phyloP scores from a whole-genome alignment of 1,139 yeast species.

The Schizosaccharomyces versatilis region DNA sequence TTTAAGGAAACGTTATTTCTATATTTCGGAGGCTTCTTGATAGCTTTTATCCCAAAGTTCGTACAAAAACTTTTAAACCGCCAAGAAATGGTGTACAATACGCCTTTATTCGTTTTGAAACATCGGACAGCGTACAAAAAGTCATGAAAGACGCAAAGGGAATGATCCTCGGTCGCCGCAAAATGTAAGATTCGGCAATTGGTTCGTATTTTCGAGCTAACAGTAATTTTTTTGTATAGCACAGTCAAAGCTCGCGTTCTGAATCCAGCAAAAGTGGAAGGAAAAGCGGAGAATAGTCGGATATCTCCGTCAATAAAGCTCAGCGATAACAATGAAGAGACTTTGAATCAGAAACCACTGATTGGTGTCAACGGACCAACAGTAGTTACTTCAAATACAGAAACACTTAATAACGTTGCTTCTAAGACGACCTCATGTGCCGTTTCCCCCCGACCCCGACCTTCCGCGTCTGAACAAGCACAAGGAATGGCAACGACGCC shows the following conservation, averaged over 20 bases:
- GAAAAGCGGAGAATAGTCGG: neutral
- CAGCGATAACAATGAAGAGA: no score
- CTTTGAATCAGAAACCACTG: no score
- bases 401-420: no score
- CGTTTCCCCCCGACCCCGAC: no score
- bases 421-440: no score
- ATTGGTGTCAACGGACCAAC: no score
- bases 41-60: neutral
- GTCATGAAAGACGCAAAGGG: conserved; percentile 1
- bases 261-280: neutral
- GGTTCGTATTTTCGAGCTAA: no score
- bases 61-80: neutral
- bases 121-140: neutral
- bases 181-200: neutral
- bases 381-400: no score
- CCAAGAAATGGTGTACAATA: conserved; percentile 1
- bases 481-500: neutral
- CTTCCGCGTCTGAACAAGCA: no score
- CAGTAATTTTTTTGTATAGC: neutral
- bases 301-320: no score
- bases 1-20: neutral
- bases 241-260: neutral
- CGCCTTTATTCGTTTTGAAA: neutral
- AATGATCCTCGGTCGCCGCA: neutral
- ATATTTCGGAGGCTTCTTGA: conserved; percentile 1